Evolutionary conservation across 1,284 basidiomycete genomes (phyloP), one percentile per base, ranked within the genome.

Genomic region (Trichosporon coremiiforme): DNA sequence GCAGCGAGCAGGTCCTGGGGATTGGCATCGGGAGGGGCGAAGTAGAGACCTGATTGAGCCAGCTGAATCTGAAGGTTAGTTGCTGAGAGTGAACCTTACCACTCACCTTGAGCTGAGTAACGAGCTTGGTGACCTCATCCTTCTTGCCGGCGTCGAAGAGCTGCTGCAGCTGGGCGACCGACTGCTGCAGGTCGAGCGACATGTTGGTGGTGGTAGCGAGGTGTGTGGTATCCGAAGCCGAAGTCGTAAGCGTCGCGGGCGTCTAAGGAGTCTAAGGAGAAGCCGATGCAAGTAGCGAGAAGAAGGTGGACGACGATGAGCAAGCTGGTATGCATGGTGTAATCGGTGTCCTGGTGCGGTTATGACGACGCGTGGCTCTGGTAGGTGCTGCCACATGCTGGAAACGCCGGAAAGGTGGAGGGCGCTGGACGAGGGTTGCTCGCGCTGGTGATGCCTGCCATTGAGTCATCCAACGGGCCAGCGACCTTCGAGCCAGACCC

Each of bases 1-100:
- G 83, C 80, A 41, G 79, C 78, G n/a, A 79, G 73, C 9, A 85
- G 78, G 64, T 84, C 80, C 36, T 80, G 74, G 1, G 78, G 72
- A 57, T 80, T 74, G 55, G 77, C 76, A 5, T 76, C 68, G 13
- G 80, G 77, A 35, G 82, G 80, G 12, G 83, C 83, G 70, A 83
- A 84, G 70, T 84, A 80, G 50, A 85, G 74, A 15, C 83, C 83
- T 12, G 79, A 76, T 70, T 80, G 77, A 33, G 81, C 82, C 10
- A 85, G 76, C 69, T 82, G 76, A 66, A 84, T 75, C 84, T 85
- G 70, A 17, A 15, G 22, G 60, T 69, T 12, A 57, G 65, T n/a
- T 45, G 4, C 45, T 10, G 5, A 22, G 33, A 3, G 33, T 0
- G 20, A 10, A 1, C 12, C 17, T 5, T 6, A 2, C 10, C 41